Conservation (phyloP, 176 grass and related monocot species). For the Chrysopogon serrulatus region DNA sequence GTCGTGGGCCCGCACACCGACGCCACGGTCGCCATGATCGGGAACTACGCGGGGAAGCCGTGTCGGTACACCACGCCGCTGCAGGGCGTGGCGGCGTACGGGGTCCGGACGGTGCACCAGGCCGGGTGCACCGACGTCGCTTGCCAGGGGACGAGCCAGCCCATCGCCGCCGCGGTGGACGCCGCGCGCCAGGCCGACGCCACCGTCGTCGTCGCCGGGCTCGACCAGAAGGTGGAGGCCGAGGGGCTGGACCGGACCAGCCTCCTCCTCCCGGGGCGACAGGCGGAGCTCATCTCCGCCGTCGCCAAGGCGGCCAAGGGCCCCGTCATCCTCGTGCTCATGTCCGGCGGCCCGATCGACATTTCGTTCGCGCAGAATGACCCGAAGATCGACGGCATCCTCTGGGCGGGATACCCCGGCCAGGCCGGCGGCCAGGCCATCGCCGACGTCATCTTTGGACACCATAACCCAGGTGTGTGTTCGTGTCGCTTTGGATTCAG, state of each 20-base stretch:
- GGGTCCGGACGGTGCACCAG: conserved; percentile 14
- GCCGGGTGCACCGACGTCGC: conserved; percentile 60
- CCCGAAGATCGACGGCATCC: conserved; percentile 37
- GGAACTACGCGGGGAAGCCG: conserved; percentile 69
- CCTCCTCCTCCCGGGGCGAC: conserved; percentile 67
- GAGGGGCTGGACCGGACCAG: conserved; percentile 40
- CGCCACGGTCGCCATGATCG: conserved; percentile 72
- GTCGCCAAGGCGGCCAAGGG: conserved; percentile 62
- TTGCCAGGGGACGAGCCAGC: conserved; percentile 41
- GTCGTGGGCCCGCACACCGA: conserved; percentile 70
- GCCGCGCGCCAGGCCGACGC: conserved; percentile 44
- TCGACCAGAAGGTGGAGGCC: conserved; percentile 65
- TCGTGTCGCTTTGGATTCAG: too few relatives aligned
- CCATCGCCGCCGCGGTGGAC: conserved; percentile 35
- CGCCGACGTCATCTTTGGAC: conserved; percentile 72
- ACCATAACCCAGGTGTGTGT: conserved; percentile 57
- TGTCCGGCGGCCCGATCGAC: conserved; percentile 70
- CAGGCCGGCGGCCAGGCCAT: conserved; percentile 79
- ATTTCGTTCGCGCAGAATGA: conserved; percentile 64
- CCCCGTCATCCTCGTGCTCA: conserved; percentile 50
- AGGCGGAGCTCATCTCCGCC: conserved; percentile 64
- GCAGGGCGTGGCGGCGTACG: conserved; percentile 48
- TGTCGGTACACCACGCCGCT: conserved; percentile 73
- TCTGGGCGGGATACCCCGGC: conserved; percentile 78
- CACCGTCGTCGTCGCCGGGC: conserved; percentile 39